A percentile compares a stretch with the other conserved stretches of the same genome.
Conservation (phyloP, 2,329 filamentous ascomycete species). For the Apiospora arundinis region DNA sequence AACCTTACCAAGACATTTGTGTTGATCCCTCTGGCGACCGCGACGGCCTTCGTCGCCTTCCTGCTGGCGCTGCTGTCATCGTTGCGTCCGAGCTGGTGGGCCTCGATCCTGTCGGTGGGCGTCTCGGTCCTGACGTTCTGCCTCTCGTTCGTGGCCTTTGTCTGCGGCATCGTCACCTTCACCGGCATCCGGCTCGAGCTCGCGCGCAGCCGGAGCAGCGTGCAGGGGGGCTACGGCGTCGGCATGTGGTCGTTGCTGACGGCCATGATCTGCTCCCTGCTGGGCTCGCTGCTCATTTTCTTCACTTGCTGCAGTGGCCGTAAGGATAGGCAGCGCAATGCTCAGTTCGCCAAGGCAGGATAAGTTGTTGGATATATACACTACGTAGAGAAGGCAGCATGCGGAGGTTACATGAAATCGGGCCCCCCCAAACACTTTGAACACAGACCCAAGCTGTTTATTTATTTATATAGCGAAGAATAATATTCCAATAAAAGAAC, state of each 20-base stretch:
- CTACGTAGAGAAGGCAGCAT: not conserved
- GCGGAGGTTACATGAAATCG: not conserved
- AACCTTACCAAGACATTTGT: conserved; percentile 59
- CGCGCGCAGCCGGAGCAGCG: conserved; percentile 22
- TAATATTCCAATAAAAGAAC: no score
- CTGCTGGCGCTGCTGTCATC: not conserved
- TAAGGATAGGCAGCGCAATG: conserved; percentile 29
- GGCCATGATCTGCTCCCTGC: conserved; percentile 57
- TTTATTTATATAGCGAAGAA: no score
- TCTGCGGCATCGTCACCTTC: conserved; percentile 59
- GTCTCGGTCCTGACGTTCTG: conserved; percentile 59
- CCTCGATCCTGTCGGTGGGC: conserved; percentile 38
- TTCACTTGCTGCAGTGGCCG: conserved; percentile 61
- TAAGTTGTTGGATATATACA: not conserved
- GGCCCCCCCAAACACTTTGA: not conserved
- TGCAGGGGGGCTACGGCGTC: conserved; percentile 45
- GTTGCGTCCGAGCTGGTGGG: not conserved
- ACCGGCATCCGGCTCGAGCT: conserved; percentile 43
- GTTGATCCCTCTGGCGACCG: conserved; percentile 53
- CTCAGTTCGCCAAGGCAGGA: not conserved
- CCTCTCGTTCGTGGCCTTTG: conserved; percentile 62
- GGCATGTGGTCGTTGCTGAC: conserved; percentile 64
- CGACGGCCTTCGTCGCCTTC: conserved; percentile 56
- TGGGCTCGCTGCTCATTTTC: conserved; percentile 61
- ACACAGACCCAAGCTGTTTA: no score